Base-by-base conservation (phyloP, 2,329 filamentous ascomycete genomes). In the Arthrobotrys entomopaga region DNA sequence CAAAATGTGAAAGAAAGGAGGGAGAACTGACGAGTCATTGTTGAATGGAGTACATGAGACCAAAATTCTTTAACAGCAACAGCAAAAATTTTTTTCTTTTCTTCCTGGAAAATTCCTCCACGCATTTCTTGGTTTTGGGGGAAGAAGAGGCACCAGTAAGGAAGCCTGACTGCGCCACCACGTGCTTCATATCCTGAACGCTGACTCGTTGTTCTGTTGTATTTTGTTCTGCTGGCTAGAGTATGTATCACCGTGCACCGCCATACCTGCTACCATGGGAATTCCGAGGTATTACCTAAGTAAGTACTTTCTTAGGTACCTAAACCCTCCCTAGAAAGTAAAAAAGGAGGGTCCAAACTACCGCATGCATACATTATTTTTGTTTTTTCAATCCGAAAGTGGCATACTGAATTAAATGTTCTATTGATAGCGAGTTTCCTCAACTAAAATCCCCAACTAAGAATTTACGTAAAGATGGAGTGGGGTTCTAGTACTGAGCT, bases 121-220 rank as follows among this genome's bases (percentile, higher is more conserved):
- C n/a, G 42, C 42, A 46, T 46, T 19, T 40, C 13, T 6, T 7
- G 13, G 13, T 40, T 40, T 40, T 7, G 34, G 42, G 13, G 42
- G 13, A 19, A 46, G 1, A 29, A n/a, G 40, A 43, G 43, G 66
- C 15, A 11, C 20, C 16, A 13, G 53, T 20, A 15, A 40, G 34
- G 16, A 46, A 54, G 29, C 34, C n/a, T 15, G 24, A 46, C 70
- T 74, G 70, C 70, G 70, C 70, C 70, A 74, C 70, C 70, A 74
- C 70, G 70, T 74, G 70, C 57, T 42, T 57, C 42, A 7, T 16
- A 53, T 74, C 70, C 67, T 61, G 57, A 58, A 74, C 40, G 50
- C 63, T 74, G 49, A 74, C 70, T 74, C 70, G 70, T 74, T 73
- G 69, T 73, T 61, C 57, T 74, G 70, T 74, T 74, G 70, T 24